Base-by-base conservation (phyloP, 2,329 filamentous ascomycete genomes). In the Chaetomium sp. region DNA sequence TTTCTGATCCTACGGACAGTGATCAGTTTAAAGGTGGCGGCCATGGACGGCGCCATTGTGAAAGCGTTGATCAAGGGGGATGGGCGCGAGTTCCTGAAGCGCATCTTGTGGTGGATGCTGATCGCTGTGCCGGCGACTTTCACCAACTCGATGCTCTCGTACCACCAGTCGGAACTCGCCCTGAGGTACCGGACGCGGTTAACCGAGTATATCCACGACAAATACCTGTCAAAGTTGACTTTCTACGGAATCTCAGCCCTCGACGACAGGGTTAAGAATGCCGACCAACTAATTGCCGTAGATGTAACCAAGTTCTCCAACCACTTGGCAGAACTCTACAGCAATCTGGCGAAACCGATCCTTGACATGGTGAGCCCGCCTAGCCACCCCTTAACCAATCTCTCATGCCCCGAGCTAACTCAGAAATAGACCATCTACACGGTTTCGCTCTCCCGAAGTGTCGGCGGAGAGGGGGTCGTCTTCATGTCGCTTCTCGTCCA, bases 61-160 rank as follows among this genome's bases (percentile, higher is more conserved):
- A 97, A 95, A 79, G 93, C 88, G 69, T 80, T 99, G 63, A 93
- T 99, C 54, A 89, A 93, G 77, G 95, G 95, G 1, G 95, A 90
- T 70, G 95, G 94, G 19, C 91, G 87, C 76, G 93, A 96, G 70
- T 99, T 99, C 70, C 75, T 98, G 72, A 88, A 89, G 71, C 88
- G 92, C 0, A 88, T 99, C 71, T 86, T 96, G 6, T 97, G 94
- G 93, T 99, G 95, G 95, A 99, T 99, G 95, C 77, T 94, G 62
- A 95, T 99, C 70, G 94, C 95, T 29, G 85, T 99, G 19, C 95
- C 95, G 10, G 95, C 95, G 1, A 98, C 95, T 0, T 97, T 98
- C 76, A 99, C 95, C 49, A 99, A 99, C 78, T 97, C 93, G 0
- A 99, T 99, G 95, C 84, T 98, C 51, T 96, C 93, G 29, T 98